Evolutionary conservation across 176 grass and related monocot genomes (phyloP).

Genomic region (sorghum (Sorghum bicolor)): Sorghum_bicolor_NCBIv3 NC_012870.2:17719501-17720000

Average conservation of each 20-base stretch:
- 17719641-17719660: slow-evolving; percentile 80
- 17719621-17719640: slow-evolving; percentile 83
- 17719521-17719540: slow-evolving; percentile 97
- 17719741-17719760: slow-evolving; percentile 39
- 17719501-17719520: slow-evolving; percentile 64
- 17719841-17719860: slow-evolving; percentile 68
- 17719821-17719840: slow-evolving; percentile 43
- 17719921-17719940: slow-evolving; percentile 67
- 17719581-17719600: slow-evolving; percentile 91
- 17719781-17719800: slow-evolving; percentile 62
- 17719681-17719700: slow-evolving; percentile 37
- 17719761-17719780: slow-evolving; percentile 29
- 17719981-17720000: slow-evolving; percentile 94
- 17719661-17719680: slow-evolving; percentile 71
- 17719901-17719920: slow-evolving; percentile 39
- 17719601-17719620: slow-evolving; percentile 58
- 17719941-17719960: slow-evolving; percentile 72
- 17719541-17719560: slow-evolving; percentile 71
- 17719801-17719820: slow-evolving; percentile 43
- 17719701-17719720: slow-evolving; percentile 41
- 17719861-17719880: slow-evolving; percentile 77
- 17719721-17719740: slow-evolving; percentile 32
- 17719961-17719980: slow-evolving; percentile 73
- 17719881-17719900: slow-evolving; percentile 72
- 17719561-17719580: slow-evolving; percentile 92